Base-by-base conservation (phyloP, 345 rosid genomes). In the Barbarea vulgaris region DNA sequence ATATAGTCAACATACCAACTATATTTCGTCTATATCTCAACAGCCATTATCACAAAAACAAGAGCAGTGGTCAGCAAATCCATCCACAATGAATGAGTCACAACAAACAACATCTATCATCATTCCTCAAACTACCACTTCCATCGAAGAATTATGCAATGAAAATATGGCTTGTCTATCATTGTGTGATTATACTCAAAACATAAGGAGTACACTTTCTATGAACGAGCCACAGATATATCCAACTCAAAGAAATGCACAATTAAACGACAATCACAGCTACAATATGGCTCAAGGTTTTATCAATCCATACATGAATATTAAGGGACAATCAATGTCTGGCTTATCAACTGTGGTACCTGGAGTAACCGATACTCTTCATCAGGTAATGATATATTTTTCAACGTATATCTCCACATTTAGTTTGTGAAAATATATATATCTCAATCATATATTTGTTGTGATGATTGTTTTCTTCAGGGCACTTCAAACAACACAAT, bases 301-400 rank as follows among this genome's bases (percentile, higher is more conserved):
- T 37, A 30, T 39, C 17, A 18, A 61, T 60, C 28, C 69, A 44
- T n/a, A 51, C 50, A 53, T 41, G 61, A 28, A 10, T 37, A 14
- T 30, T 19, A 44, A 27, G 37, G 62, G 21, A 30, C 47, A 75
- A 4, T 28, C 34, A 1, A 39, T 59, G 53, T 6, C 10, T 58
- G 27, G 27, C 24, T 50, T 60, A 48, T 37, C 58, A 2, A 46
- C 39, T 17, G 4, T 2, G 15, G 21, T 31, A 64, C 47, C 24
- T 17, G 17, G 37, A 33, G 5, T 10, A 15, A 14, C 33, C 24
- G 51, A 25, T 27, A 25, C 18, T 58, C 7, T 12, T 51, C 54
- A 59, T 48, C 79, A 75, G 73, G 69, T 75, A 58, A 50, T 37
- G 13, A 58, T 27, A 58, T 27, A 22, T 17, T 42, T 30, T n/a